Evolutionary conservation across 179 eudicot species (phyloP).

Genomic region (Gypsophila paniculata): DNA sequence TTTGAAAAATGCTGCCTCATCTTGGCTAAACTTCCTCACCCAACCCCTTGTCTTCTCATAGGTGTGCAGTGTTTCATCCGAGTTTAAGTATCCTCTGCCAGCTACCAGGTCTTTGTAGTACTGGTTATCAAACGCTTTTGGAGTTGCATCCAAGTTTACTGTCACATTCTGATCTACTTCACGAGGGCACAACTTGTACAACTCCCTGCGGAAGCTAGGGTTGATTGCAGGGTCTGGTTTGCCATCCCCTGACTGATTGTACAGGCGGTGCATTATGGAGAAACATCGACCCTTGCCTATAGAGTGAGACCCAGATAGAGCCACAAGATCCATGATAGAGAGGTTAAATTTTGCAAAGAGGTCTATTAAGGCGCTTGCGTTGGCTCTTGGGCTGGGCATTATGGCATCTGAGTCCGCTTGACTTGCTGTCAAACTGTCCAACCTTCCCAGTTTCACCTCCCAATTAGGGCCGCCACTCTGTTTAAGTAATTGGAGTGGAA

Average conservation of each 20-base stretch:
- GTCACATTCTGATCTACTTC: slow-evolving; percentile 68
- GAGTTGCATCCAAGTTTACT: slow-evolving; percentile 69
- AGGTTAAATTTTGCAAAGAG: slow-evolving; percentile 62
- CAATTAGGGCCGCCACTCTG: slow-evolving; percentile 94
- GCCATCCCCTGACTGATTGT: slow-evolving; percentile 84
- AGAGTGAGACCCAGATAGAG: slow-evolving; percentile 91
- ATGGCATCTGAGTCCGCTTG: slow-evolving; percentile 69
- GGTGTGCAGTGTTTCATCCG: slow-evolving; percentile 63
- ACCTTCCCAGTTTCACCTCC: slow-evolving; percentile 82
- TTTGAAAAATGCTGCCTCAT: slow-evolving; percentile 48
- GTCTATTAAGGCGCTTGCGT: slow-evolving; percentile 49
- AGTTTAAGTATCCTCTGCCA: slow-evolving; percentile 74
- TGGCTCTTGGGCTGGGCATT: slow-evolving; percentile 94
- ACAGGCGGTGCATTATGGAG: slow-evolving; percentile 71
- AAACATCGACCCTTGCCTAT: slow-evolving; percentile 85
- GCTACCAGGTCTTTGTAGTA: slow-evolving; percentile 71
- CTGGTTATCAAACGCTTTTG: slow-evolving; percentile 61
- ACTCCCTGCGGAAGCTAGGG: slow-evolving; percentile 41
- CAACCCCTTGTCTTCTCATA: slow-evolving; percentile 40
- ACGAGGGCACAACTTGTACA: slow-evolving; percentile 63
- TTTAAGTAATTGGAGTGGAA: neutral
- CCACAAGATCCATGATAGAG: slow-evolving; percentile 61
- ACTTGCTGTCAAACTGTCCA: slow-evolving; percentile 82
- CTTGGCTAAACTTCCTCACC: slow-evolving; percentile 48
- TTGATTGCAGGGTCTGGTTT: slow-evolving; percentile 71